Conservation (phyloP, 2,329 filamentous ascomycete species). For the Diaporthe citrichinensis region DNA sequence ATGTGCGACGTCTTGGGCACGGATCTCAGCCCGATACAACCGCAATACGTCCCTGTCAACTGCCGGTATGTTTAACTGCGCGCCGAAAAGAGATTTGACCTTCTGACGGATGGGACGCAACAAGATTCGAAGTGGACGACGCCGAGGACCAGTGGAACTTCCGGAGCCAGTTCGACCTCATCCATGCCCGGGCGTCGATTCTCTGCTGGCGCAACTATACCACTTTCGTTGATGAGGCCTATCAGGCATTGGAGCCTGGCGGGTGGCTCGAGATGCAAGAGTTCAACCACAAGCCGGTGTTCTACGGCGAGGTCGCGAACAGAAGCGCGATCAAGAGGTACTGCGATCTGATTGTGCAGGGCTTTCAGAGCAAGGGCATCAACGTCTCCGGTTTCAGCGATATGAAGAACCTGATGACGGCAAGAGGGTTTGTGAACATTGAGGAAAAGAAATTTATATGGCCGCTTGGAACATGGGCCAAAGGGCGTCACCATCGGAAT, state of each 20-base stretch:
- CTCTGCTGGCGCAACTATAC: conserved; percentile 40
- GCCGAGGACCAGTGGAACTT: conserved; percentile 46
- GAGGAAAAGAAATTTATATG: conserved; percentile 47
- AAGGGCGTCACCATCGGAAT: conserved; percentile 46
- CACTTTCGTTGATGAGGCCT: conserved; percentile 37
- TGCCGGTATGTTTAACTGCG: conserved; percentile 37
- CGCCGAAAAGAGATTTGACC: no score
- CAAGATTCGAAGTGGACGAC: conserved; percentile 51
- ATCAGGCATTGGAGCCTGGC: conserved; percentile 44
- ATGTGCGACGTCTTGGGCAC: conserved; percentile 45
- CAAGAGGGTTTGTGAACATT: conserved; percentile 45
- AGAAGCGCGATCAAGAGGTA: conserved; percentile 44
- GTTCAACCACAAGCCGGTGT: conserved; percentile 40
- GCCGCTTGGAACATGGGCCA: conserved; percentile 47
- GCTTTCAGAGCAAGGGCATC: conserved; percentile 21
- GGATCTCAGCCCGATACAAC: conserved; percentile 47
- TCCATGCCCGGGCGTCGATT: conserved; percentile 44
- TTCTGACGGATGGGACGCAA: conserved; percentile 37
- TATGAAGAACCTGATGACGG: conserved; percentile 2
- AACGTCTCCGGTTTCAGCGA: conserved; percentile 5
- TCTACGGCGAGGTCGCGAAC: conserved; percentile 41
- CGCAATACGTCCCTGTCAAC: conserved; percentile 46
- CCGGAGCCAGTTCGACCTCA: conserved; percentile 44
- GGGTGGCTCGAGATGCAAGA: conserved; percentile 46
- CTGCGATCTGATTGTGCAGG: conserved; percentile 41